phyloP scores from a whole-genome alignment of 2,329 filamentous ascomycete species.

The Apiospora marii region DNA sequence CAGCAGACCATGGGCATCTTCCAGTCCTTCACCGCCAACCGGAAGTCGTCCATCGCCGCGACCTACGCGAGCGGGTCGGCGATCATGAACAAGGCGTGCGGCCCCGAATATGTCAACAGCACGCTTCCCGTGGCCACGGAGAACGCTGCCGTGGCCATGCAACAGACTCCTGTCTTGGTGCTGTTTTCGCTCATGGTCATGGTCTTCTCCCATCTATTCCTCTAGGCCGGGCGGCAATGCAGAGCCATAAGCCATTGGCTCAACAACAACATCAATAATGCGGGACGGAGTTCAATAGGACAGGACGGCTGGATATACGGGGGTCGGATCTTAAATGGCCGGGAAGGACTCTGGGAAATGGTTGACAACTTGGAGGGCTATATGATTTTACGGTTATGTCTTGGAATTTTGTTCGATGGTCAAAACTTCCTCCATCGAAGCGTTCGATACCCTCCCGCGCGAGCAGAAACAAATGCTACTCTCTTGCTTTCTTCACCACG shows the following conservation, averaged over 20 bases:
- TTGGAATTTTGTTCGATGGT: constrained; percentile 9
- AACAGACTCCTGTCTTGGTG: constrained; percentile 33
- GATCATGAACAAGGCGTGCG: constrained; percentile 74
- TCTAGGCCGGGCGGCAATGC: constrained; percentile 29
- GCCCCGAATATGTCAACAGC: constrained; percentile 63
- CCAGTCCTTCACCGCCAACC: constrained; percentile 71
- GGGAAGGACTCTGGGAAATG: not conserved
- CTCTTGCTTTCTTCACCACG: not conserved
- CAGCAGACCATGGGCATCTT: constrained; percentile 84
- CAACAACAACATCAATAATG: not conserved
- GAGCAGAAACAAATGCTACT: not conserved
- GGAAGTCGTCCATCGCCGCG: constrained; percentile 68
- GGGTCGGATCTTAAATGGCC: not conserved
- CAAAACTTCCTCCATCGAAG: constrained; percentile 12
- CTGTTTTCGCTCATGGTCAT: constrained; percentile 37
- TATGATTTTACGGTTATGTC: constrained; percentile 15
- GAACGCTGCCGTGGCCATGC: constrained; percentile 30
- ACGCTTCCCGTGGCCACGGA: constrained; percentile 53
- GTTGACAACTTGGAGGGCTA: not conserved
- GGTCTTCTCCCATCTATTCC: constrained; percentile 33
- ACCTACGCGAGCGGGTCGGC: constrained; percentile 77
- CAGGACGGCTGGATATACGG: not conserved
- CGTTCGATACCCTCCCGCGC: constrained; percentile 24
- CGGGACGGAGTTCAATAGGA: constrained; percentile 15
- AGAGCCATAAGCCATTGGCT: not conserved